Conservation (phyloP, 1,139 yeast species). For the Pneumocystis jirovecii region DNA sequence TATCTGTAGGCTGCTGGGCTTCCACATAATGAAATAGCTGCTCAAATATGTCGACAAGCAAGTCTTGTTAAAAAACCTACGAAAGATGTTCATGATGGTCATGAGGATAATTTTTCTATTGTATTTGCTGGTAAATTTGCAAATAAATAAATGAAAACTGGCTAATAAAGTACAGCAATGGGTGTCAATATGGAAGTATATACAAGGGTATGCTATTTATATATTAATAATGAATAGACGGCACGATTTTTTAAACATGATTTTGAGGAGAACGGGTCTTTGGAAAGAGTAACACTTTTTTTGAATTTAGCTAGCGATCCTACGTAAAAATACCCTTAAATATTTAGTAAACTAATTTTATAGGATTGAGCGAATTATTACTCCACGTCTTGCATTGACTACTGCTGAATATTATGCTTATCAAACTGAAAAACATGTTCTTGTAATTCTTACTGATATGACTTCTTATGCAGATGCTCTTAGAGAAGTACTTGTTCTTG, state of each 20-base stretch:
- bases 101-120: conserved; percentile 96
- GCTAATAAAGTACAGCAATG: conserved; percentile 41
- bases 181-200: conserved; percentile 65
- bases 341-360: neutral
- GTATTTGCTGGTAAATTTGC: conserved; percentile 49
- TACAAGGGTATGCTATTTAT: neutral
- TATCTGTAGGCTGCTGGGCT: conserved; percentile 91
- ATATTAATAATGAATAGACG: conserved; percentile 26
- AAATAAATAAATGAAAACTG: neutral
- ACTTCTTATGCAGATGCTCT: conserved; percentile 97
- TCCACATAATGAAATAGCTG: conserved; percentile 98
- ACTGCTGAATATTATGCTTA: conserved; percentile 97
- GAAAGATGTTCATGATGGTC: conserved; percentile 98
- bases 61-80: conserved; percentile 79
- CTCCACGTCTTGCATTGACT: conserved; percentile 98
- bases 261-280: conserved; percentile 96
- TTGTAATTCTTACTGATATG: conserved; percentile 97
- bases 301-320: conserved; percentile 98
- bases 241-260: conserved; percentile 94
- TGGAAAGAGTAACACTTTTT: conserved; percentile 93
- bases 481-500: conserved; percentile 42
- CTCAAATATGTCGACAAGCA: conserved; percentile 99
- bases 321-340: conserved; percentile 28
- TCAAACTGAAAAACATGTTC: conserved; percentile 97
- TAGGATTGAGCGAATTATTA: conserved; percentile 84